These are phyloP conservation scores for Balansia obtecta DNA, from an alignment of 2,329 filamentous ascomycete genomes.

Conservation along the genomic window DNA sequence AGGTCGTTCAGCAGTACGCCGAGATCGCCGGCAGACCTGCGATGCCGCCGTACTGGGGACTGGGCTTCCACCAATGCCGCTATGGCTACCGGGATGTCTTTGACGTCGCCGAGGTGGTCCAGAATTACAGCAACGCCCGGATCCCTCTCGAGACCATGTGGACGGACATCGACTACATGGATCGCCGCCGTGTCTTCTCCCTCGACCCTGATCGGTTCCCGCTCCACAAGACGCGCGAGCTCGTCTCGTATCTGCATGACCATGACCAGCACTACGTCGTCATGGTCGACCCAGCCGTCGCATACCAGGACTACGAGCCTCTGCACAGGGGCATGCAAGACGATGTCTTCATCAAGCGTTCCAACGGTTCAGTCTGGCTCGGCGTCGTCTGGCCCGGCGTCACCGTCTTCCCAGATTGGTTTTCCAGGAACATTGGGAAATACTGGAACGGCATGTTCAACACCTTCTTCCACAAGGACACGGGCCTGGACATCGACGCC, in stretches of 20 bases:
- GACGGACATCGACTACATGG: slow-evolving; percentile 65
- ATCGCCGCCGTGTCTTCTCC: slow-evolving; percentile 41
- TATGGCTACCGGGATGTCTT: slow-evolving; percentile 73
- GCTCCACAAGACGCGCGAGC: slow-evolving; percentile 46
- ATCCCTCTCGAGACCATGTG: slow-evolving; percentile 67
- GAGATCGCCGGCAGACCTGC: slow-evolving; percentile 55
- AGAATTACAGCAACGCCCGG: slow-evolving; percentile 48
- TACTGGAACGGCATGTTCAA: slow-evolving; percentile 63
- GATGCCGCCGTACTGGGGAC: slow-evolving; percentile 70
- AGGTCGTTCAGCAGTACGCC: slow-evolving; percentile 61
- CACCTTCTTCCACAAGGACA: slow-evolving; percentile 48
- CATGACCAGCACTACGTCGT: slow-evolving; percentile 59
- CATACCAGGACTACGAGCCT: slow-evolving; percentile 34
- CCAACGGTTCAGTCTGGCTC: slow-evolving; percentile 43
- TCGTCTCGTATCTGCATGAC: slow-evolving; percentile 53
- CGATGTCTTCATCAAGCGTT: slow-evolving; percentile 35
- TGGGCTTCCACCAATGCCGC: slow-evolving; percentile 73
- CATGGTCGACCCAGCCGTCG: slow-evolving; percentile 63
- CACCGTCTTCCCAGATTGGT: slow-evolving; percentile 68
- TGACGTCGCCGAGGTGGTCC: slow-evolving; percentile 51
- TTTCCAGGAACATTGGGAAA: slow-evolving; percentile 45
- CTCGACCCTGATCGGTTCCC: slow-evolving; percentile 57
- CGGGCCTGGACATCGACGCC: slow-evolving; percentile 62
- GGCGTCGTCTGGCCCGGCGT: slow-evolving; percentile 71
- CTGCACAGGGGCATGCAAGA: slow-evolving; percentile 29